Base-by-base conservation (phyloP, 2,329 filamentous ascomycete species). In the Colletotrichum sp. region DNA sequence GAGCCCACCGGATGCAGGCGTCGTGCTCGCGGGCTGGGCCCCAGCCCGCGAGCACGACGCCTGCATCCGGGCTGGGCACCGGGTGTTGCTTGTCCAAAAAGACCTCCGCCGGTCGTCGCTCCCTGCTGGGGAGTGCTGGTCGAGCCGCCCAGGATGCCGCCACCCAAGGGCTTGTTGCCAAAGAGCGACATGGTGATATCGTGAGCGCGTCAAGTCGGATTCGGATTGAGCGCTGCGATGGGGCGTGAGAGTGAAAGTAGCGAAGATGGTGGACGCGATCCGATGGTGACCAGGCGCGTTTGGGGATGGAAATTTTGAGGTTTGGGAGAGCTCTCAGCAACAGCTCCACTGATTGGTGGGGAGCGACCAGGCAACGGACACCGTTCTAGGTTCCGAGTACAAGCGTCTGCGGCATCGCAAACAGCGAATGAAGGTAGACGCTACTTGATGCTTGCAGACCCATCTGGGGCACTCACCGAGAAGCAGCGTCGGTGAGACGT, bases 1-100 rank as follows among this genome's bases (percentile, higher is more conserved):
- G 6, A 84, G 78, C 8, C 83, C 80, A 61, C 81, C 79, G 8
- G 75, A 61, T 6, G 70, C 69, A 58, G 82, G 81, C 67, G 81
- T 77, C 25, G 78, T 77, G 55, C 76, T 78, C 52, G 77, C 60
- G 52, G 74, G 76, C 52, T 75, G 76, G 52, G 70, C 74, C n/a
- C n/a, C n/a, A n/a, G n/a, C n/a, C n/a, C n/a, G n/a, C n/a, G n/a
- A n/a, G n/a, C n/a, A n/a, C n/a, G n/a, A n/a, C n/a, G n/a, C n/a
- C n/a, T n/a, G n/a, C n/a, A n/a, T n/a, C n/a, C 60, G 52, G 74
- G 76, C 52, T 75, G 76, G 52, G 70, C 74, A 30, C 48, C 77
- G 28, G 67, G 58, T 48, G 70, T 72, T 34, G 67, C 74, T 70
- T 79, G 77, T 65, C 77, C 77, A 76, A 78, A 78, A 34, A 78